Percentiles rank a stretch among this genome's conserved stretches.
Evolutionary conservation across 768 basidiomycete species (phyloP).

Genomic region (Suillus sp.): DNA sequence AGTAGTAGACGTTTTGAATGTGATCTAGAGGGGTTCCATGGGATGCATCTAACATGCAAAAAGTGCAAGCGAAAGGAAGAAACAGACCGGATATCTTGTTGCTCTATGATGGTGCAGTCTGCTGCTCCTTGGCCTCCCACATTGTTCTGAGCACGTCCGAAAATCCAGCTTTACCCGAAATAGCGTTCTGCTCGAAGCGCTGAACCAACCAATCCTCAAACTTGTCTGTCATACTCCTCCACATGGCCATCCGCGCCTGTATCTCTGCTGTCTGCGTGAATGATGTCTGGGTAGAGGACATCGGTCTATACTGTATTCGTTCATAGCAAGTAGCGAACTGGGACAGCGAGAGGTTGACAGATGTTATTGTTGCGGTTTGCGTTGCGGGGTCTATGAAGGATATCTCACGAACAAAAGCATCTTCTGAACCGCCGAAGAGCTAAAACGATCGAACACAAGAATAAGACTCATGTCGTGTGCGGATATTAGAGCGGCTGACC

Average conservation of each 20-base stretch:
- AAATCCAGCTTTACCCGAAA: slow-evolving; percentile 85
- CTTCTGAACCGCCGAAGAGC: slow-evolving; percentile 92
- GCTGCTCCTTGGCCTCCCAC: slow-evolving; percentile 70
- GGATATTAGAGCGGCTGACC: slow-evolving; percentile 47
- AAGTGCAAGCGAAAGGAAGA: slow-evolving; percentile 14
- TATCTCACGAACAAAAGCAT: slow-evolving; percentile 93
- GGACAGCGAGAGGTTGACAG: slow-evolving; percentile 92
- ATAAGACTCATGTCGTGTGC: slow-evolving; percentile 11
- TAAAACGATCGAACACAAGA: slow-evolving; percentile 30
- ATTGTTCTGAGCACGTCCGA: slow-evolving; percentile 82
- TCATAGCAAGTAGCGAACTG: slow-evolving; percentile 94
- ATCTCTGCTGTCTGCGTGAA: slow-evolving; percentile 94
- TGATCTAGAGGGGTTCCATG: slow-evolving; percentile 22
- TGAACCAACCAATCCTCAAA: slow-evolving; percentile 86
- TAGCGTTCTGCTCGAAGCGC: slow-evolving; percentile 91
- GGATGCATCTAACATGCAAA: slow-evolving; percentile 24
- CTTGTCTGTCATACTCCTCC: slow-evolving; percentile 79
- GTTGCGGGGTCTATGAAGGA: slow-evolving; percentile 87
- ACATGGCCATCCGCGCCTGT: slow-evolving; percentile 77
- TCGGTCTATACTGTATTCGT: slow-evolving; percentile 82
- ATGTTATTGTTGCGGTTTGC: slow-evolving; percentile 81
- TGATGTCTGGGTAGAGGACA: slow-evolving; percentile 59
- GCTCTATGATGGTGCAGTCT: slow-evolving; percentile 35
- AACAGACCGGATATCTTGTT: slow-evolving; percentile 10
- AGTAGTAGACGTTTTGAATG: slow-evolving; percentile 22